Base-by-base conservation (phyloP, 1,139 yeast genomes). In the Meyerozyma carpophila region DNA sequence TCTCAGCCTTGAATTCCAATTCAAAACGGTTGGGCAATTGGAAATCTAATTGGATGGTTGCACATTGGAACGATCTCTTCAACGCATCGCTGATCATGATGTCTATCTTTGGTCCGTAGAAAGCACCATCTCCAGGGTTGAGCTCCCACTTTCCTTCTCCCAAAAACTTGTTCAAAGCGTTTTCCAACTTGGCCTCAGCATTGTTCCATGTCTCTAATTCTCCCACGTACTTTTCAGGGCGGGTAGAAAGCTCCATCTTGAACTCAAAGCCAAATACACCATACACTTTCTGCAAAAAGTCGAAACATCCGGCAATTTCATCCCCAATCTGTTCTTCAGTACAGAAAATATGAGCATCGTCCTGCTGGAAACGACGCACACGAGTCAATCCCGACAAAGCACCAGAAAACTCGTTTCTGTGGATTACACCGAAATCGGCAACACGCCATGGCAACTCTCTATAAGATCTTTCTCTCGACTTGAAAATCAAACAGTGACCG, bases 21-120 rank as follows among this genome's bases (percentile, higher is more conserved):
- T 86, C 93, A 62, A 93, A 93, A 66, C 98, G 81, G 56, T 78
- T 75, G 45, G 98, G 98, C 56, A 93, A 77, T 73, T 93, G 98
- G 89, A 91, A 93, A 68, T 93, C 98, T 63, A 93, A 79, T 73
- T 93, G 98, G 59, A 93, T 87, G 44, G 98, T 93, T 44, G 98
- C 98, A 70, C 96, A 90, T 73, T 93, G 98, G 75, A 88, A 94
- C 87, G 94, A 88, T 76, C 96, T 86, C 57, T 81, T 82, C 63
- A 87, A 79, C 34, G 95, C 94, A 65, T 93, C 98, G 51, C 90
- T 81, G 59, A 93, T 83, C 81, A 84, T 81, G 57, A 93, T 84
- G 70, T 93, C 98, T 61, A 93, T 93, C 78, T 93, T 93, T 57
- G 98, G 98, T 48, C 98, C 98, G 66, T 93, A 93, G 75, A 93